Evolutionary conservation across 2,329 filamentous ascomycete genomes (phyloP).

Genomic region (Microsporum audouinii): DNA sequence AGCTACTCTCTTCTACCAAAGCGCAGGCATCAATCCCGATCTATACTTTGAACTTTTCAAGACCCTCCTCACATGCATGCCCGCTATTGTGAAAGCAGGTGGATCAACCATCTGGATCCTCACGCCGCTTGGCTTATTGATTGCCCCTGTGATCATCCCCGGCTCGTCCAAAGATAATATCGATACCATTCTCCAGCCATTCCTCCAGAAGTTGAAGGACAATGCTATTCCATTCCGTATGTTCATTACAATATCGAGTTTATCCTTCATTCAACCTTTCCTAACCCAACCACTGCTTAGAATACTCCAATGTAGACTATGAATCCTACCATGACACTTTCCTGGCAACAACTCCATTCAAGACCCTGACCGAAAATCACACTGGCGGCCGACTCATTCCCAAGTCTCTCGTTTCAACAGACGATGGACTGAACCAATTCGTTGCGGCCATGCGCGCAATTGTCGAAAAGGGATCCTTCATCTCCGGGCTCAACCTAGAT

Average conservation of each 20-base stretch:
- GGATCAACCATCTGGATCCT: background rate
- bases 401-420: background rate
- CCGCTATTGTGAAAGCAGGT: background rate
- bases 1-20: constrained; percentile 30
- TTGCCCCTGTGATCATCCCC: background rate
- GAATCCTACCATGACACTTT: constrained; percentile 20
- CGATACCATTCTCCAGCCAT: background rate
- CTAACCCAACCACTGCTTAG: constrained; percentile 6
- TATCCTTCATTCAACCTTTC: background rate
- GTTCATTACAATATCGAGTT: background rate
- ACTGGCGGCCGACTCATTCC: constrained; percentile 1
- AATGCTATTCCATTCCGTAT: background rate
- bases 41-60: background rate
- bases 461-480: constrained; percentile 22
- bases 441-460: background rate
- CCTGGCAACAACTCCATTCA: background rate
- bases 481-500: constrained; percentile 31
- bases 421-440: background rate
- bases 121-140: background rate
- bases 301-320: constrained; percentile 21
- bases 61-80: background rate
- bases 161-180: background rate
- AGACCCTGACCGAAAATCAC: background rate
- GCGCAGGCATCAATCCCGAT: background rate
- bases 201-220: background rate